Conservation (phyloP, 2,329 filamentous ascomycete species). For the Exserohilum rostratum region DNA sequence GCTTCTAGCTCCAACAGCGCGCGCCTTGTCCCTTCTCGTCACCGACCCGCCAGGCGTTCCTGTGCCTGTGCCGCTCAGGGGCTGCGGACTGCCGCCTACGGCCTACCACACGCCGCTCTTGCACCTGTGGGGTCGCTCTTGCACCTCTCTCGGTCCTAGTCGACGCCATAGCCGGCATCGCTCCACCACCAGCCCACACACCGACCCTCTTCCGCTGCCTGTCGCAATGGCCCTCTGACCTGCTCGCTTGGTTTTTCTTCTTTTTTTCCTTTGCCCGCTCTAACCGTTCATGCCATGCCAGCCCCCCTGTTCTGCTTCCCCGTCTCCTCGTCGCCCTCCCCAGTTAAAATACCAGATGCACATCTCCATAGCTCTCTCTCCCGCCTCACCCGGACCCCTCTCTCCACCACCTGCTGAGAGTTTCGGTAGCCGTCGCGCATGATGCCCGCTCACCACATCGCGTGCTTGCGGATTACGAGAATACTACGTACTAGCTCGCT, state of each 20-base stretch:
- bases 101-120: not conserved
- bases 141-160: not conserved
- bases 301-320: not conserved
- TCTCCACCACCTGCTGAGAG: conserved; percentile 1
- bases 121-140: conserved; percentile 10
- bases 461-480: not conserved
- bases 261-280: conserved; percentile 14
- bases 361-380: not conserved
- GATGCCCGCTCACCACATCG: not conserved
- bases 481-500: not conserved
- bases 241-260: not conserved
- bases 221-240: not conserved
- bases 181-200: not conserved
- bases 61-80: conserved; percentile 20
- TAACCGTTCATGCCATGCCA: conserved; percentile 10
- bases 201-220: not conserved
- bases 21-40: conserved; percentile 9
- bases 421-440: not conserved
- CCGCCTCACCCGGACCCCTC: conserved; percentile 3
- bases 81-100: conserved; percentile 2
- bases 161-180: conserved; percentile 20
- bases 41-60: conserved; percentile 7
- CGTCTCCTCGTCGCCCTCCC: not conserved
- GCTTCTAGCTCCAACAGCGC: not conserved
- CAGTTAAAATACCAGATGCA: no score